Evolutionary conservation across 805 yeast species (phyloP).

Genomic region (Candida qinlingensis): DNA sequence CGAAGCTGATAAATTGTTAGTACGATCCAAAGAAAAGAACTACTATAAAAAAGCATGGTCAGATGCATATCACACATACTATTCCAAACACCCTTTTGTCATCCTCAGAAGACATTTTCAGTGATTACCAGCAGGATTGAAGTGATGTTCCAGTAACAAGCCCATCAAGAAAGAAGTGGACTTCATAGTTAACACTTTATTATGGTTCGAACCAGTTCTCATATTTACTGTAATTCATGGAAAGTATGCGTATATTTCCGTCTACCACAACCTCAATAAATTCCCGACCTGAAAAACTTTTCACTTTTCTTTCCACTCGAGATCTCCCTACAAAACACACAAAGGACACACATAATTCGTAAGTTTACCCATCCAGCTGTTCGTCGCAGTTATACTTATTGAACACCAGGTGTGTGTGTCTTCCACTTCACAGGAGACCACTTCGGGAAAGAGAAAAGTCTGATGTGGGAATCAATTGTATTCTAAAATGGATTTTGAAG

Average conservation of each 20-base stretch:
- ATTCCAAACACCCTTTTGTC: slow-evolving; percentile 15
- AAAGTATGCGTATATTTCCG: neutral
- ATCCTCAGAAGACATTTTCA: slow-evolving; percentile 9
- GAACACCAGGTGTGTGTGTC: slow-evolving; percentile 16
- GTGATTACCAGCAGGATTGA: too few relatives aligned
- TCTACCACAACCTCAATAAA: neutral
- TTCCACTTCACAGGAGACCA: neutral
- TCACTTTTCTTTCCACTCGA: neutral
- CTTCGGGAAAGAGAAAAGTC: slow-evolving; percentile 18
- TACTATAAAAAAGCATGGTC: too few relatives aligned
- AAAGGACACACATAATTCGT: neutral
- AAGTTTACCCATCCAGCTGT: slow-evolving; percentile 2
- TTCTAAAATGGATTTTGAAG: slow-evolving; percentile 13
- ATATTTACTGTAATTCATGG: neutral
- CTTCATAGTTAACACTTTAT: neutral
- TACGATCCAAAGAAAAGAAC: neutral
- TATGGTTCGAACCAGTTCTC: neutral
- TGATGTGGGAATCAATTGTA: slow-evolving; percentile 30
- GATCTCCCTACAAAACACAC: neutral
- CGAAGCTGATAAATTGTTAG: slow-evolving; percentile 25
- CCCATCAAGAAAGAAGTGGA: neutral
- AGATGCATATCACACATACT: slow-evolving; percentile 7
- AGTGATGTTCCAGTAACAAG: too few relatives aligned
- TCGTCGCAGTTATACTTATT: slow-evolving; percentile 4
- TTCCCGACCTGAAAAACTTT: slow-evolving; percentile 7